Evolutionary conservation across 371 early-diverging fungal genomes (phyloP).

Genomic region (Rhizomucor miehei): DNA sequence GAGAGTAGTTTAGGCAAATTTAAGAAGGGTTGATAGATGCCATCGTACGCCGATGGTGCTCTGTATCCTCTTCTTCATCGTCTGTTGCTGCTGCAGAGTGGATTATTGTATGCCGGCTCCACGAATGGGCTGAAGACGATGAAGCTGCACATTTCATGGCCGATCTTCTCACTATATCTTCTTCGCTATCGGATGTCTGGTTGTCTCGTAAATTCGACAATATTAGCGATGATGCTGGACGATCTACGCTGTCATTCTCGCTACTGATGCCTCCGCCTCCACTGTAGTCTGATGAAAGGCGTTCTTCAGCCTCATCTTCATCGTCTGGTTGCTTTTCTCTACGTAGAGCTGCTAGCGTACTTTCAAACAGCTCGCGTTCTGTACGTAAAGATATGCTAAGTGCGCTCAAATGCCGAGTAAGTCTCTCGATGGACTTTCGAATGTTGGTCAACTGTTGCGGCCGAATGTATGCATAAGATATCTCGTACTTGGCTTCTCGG

Average conservation of each 20-base stretch:
- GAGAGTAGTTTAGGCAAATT: neutral
- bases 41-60: no score
- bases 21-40: no score
- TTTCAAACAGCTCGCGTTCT: conserved; percentile 44
- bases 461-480: conserved; percentile 39
- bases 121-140: no score
- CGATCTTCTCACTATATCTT: neutral
- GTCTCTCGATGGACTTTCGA: conserved; percentile 29
- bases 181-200: no score
- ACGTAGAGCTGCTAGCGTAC: conserved; percentile 14
- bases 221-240: no score
- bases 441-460: conserved; percentile 32
- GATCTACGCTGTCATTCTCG: no score
- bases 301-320: neutral
- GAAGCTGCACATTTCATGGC: no score
- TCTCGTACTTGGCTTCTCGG: conserved; percentile 46
- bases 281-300: neutral
- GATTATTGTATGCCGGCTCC: no score
- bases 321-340: neutral
- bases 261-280: neutral
- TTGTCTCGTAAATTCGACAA: no score
- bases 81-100: neutral
- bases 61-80: neutral
- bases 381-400: conserved; percentile 39
- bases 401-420: conserved; percentile 41